Evolutionary conservation across 129 eudicot species (phyloP).

Genomic region (Artemisia argyi): DNA sequence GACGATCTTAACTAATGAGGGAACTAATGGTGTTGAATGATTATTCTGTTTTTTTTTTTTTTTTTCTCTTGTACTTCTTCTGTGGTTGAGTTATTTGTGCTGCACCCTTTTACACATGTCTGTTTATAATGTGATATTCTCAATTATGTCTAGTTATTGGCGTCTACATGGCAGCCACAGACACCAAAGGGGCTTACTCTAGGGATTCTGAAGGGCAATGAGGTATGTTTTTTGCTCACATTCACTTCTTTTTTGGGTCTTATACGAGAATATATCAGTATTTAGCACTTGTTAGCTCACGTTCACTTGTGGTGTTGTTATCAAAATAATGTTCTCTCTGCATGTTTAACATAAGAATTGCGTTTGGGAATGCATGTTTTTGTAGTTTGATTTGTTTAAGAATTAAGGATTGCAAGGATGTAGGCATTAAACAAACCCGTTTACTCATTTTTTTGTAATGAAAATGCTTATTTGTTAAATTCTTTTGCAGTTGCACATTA

Average conservation of each 20-base stretch:
- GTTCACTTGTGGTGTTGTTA: background rate
- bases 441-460: background rate
- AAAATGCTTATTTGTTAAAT: conserved; percentile 8
- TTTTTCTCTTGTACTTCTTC: too few relatives aligned
- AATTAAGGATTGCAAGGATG: conserved; percentile 5
- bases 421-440: background rate
- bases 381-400: background rate
- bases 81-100: too few relatives aligned
- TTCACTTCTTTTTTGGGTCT: background rate
- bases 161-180: conserved; percentile 60
- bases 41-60: too few relatives aligned
- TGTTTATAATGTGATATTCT: background rate
- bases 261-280: too few relatives aligned
- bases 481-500: conserved; percentile 85
- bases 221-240: conserved; percentile 45
- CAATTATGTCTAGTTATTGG: conserved; percentile 48
- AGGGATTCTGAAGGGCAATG: conserved; percentile 63
- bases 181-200: conserved; percentile 48
- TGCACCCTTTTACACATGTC: too few relatives aligned
- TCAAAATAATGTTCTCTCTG: too few relatives aligned
- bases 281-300: too few relatives aligned
- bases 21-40: too few relatives aligned
- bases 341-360: too few relatives aligned
- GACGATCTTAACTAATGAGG: too few relatives aligned
- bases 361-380: too few relatives aligned